These are phyloP conservation scores for Caloboletus firmus DNA, from an alignment of 1,284 basidiomycete genomes.

Conservation along the genomic window DNA sequence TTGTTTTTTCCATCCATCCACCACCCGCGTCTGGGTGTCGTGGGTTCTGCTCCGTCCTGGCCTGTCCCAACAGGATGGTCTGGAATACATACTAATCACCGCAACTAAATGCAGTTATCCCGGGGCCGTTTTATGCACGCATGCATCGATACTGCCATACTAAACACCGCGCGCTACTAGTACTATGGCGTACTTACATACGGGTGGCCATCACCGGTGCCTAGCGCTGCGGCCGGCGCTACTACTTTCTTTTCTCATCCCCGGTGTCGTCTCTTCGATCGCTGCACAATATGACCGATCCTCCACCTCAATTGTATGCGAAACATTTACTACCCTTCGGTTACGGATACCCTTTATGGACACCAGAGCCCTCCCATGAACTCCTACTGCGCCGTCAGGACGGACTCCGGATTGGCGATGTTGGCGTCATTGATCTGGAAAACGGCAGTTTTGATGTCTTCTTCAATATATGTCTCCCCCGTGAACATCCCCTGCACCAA, in stretches of 20 bases:
- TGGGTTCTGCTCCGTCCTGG: no score
- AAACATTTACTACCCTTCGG: slow-evolving; percentile 25
- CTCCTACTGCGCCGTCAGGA: slow-evolving; percentile 18
- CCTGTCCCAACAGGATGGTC: no score
- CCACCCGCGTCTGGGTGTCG: no score
- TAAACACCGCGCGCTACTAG: no score
- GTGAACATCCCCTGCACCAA: slow-evolving; percentile 7
- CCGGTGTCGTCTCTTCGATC: not conserved
- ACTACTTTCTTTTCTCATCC: not conserved
- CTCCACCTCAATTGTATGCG: slow-evolving; percentile 14
- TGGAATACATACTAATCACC: no score
- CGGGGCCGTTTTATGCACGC: no score
- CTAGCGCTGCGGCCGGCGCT: not conserved
- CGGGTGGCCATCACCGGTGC: no score
- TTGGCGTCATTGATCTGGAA: slow-evolving; percentile 24
- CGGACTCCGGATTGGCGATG: slow-evolving; percentile 33
- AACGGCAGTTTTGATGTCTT: slow-evolving; percentile 29
- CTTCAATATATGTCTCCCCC: slow-evolving; percentile 31
- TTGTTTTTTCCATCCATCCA: no score
- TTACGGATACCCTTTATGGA: slow-evolving; percentile 27
- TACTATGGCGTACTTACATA: no score
- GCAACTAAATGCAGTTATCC: no score
- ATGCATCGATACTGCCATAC: no score
- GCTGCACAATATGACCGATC: slow-evolving; percentile 3
- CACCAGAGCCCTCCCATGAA: slow-evolving; percentile 24